A percentile compares a stretch with the other conserved stretches of the same genome.
Conservation (phyloP, 805 yeast genomes). For the Helenozyma baotianmanensis region DNA sequence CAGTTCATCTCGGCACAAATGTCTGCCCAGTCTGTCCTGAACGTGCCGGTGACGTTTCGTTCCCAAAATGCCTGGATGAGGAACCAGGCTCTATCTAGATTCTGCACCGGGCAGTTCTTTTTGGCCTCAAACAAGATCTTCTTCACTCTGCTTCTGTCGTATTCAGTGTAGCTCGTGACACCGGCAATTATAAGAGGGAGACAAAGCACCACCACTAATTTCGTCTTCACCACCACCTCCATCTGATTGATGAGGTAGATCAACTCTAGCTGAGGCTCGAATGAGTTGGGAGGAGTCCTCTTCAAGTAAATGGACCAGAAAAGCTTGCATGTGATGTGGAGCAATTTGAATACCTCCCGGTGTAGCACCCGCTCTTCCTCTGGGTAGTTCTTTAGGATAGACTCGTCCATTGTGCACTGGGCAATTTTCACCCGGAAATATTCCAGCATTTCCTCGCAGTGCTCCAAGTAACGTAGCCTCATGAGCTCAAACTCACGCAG, state of each 20-base stretch:
- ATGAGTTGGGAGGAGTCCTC: conserved; percentile 18
- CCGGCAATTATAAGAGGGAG: conserved; percentile 28
- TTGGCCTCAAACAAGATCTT: conserved; percentile 4
- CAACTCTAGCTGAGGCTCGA: conserved; percentile 29
- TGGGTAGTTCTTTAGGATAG: conserved; percentile 5
- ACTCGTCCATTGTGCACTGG: conserved; percentile 16
- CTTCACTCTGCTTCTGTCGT: conserved; percentile 16
- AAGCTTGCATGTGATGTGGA: conserved; percentile 19
- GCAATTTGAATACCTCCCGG: conserved; percentile 33
- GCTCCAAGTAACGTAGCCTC: not conserved
- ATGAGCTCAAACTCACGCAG: not conserved
- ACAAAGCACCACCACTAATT: conserved; percentile 16
- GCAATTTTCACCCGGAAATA: conserved; percentile 14
- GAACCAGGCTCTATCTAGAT: conserved; percentile 31
- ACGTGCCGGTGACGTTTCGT: conserved; percentile 22
- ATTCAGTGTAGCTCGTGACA: conserved; percentile 16
- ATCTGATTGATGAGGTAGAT: conserved; percentile 19
- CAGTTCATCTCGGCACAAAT: conserved; percentile 27
- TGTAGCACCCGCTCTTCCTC: conserved; percentile 24
- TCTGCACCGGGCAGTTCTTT: conserved; percentile 23
- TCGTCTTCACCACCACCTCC: conserved; percentile 28
- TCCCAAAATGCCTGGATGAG: conserved; percentile 38
- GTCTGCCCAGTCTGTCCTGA: conserved; percentile 41
- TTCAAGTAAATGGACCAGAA: conserved; percentile 22
- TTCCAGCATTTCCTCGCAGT: not conserved